Evolutionary conservation across 2,329 filamentous ascomycete genomes (phyloP).

Genomic region (Didymella sp.): DNA sequence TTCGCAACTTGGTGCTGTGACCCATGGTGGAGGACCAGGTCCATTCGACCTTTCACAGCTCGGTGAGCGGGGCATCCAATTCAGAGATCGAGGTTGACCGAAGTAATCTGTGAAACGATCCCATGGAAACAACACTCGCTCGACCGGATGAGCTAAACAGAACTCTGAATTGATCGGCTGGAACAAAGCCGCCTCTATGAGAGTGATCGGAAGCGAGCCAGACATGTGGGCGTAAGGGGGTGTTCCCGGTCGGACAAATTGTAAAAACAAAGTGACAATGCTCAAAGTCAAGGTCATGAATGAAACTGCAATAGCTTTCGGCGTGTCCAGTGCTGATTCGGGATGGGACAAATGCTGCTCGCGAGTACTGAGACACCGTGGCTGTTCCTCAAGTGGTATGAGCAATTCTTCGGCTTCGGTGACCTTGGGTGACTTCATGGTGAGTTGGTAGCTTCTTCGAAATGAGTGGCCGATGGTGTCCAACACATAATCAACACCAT

Average conservation of each 20-base stretch:
- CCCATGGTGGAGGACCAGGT: conserved; percentile 23
- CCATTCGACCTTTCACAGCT: conserved; percentile 20
- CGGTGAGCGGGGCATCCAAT: conserved; percentile 21
- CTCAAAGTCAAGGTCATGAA: conserved; percentile 18
- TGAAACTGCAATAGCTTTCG: conserved; percentile 15
- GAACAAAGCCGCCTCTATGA: conserved; percentile 25
- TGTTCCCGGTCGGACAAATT: conserved; percentile 20
- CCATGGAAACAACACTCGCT: conserved; percentile 23
- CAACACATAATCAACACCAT: conserved; percentile 17
- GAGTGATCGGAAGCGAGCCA: conserved; percentile 25
- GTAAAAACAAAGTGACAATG: conserved; percentile 16
- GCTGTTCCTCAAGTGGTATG: conserved; percentile 17
- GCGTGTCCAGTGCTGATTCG: conserved; percentile 1
- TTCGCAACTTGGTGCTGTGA: conserved; percentile 9
- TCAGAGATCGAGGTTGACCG: conserved; percentile 12
- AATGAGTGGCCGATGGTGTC: conserved; percentile 15
- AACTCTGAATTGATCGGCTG: conserved; percentile 28
- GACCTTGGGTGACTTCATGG: conserved; percentile 6
- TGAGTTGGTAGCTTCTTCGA: conserved; percentile 8
- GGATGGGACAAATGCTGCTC: background rate
- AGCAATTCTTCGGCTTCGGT: conserved; percentile 18
- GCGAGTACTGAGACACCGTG: background rate
- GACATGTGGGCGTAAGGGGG: conserved; percentile 30
- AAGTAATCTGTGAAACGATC: conserved; percentile 23
- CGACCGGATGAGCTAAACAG: conserved; percentile 25